Evolutionary conservation across 2,329 filamentous ascomycete species (phyloP).

Genomic region (Verticillium isaacii): DNA sequence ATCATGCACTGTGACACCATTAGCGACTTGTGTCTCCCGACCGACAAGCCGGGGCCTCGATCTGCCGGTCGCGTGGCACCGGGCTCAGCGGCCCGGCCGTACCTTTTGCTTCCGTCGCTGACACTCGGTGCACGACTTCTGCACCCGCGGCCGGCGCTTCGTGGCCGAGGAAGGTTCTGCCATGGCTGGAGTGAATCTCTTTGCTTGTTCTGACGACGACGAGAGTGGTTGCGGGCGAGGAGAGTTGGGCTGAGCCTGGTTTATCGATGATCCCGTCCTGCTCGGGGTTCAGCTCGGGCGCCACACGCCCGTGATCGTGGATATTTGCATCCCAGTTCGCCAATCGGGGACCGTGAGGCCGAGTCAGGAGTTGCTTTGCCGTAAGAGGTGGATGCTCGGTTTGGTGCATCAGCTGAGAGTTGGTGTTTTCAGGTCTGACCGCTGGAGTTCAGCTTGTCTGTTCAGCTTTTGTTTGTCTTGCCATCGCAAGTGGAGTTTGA

Average conservation of each 20-base stretch:
- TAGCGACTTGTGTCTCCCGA: background rate
- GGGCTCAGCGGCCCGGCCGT: background rate
- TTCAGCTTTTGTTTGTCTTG: background rate
- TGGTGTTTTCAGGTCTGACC: background rate
- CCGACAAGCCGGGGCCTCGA: background rate
- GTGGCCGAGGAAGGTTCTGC: background rate
- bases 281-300: background rate
- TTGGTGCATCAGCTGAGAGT: background rate
- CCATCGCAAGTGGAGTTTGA: background rate
- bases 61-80: background rate
- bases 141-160: conserved; percentile 9
- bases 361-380: background rate
- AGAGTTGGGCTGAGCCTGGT: background rate
- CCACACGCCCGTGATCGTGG: background rate
- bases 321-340: background rate
- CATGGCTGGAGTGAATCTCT: background rate
- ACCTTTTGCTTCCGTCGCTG: conserved; percentile 14
- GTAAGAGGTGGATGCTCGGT: background rate
- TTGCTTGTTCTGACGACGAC: background rate
- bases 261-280: background rate
- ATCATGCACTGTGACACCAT: conserved; percentile 11
- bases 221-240: background rate
- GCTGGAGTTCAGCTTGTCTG: background rate
- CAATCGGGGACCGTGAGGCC: background rate
- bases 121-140: conserved; percentile 14